Conservation (phyloP, 768 basidiomycete genomes). For the Rhizopogon roseolus region DNA sequence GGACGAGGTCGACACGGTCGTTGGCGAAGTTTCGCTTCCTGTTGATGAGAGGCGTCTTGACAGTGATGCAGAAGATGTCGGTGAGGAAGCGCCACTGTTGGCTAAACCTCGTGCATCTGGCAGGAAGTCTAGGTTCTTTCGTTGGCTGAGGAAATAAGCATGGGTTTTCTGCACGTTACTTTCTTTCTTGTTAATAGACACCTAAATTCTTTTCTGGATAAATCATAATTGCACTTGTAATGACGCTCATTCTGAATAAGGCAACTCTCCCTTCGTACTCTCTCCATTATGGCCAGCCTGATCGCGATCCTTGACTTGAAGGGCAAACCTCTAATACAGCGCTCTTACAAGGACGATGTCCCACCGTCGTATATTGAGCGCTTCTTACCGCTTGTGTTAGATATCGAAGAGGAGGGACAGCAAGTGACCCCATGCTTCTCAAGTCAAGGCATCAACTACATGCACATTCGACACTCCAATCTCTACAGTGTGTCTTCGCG, state of each 20-base stretch:
- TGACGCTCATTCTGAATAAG: not conserved
- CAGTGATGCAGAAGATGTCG: not conserved
- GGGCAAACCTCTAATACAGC: conserved; percentile 95
- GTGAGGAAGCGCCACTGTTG: not conserved
- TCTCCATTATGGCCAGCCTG: conserved; percentile 49
- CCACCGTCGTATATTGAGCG: conserved; percentile 84
- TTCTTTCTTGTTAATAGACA: not conserved
- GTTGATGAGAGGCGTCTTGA: not conserved
- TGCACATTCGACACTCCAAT: conserved; percentile 98
- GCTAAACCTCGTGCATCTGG: not conserved
- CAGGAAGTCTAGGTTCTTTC: not conserved
- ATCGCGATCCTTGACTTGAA: conserved; percentile 98
- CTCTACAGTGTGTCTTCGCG: conserved; percentile 70
- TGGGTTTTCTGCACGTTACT: not conserved
- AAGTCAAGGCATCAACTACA: conserved; percentile 92
- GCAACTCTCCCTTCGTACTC: not conserved
- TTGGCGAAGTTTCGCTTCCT: not conserved
- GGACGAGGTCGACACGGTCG: not conserved
- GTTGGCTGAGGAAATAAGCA: not conserved
- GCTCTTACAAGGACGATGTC: conserved; percentile 96
- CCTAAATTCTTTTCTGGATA: not conserved
- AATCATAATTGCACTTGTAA: not conserved
- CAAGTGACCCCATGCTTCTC: conserved; percentile 97
- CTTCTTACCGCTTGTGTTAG: conserved; percentile 88
- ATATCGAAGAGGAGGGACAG: conserved; percentile 96